Evolutionary conservation across 2,329 filamentous ascomycete species (phyloP), one percentile per base, ranked within the genome.

Genomic region (Myriosclerotinia duriaeana): DNA sequence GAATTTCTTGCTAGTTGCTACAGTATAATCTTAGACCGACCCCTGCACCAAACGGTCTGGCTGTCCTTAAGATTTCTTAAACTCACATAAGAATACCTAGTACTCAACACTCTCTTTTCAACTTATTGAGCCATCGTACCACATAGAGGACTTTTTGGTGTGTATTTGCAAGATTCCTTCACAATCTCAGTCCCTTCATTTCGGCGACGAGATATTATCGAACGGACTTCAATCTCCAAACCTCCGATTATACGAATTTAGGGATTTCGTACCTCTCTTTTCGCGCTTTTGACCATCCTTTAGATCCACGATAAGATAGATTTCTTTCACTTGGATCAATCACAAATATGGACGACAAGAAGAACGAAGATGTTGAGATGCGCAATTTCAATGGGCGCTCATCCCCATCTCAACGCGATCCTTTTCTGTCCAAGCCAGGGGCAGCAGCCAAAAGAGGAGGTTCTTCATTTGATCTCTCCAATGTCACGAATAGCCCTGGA

Each of bases 301-400:
- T 52, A 38, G 42, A 30, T 60, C 22, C 38, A 53, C 64, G 42
- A 66, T 46, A 17, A 58, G 38, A 69, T 34, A 12, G 53, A 38
- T 42, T 12, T 44, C 40, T 53, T 30, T 44, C 36, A 2, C 53
- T 20, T 44, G 65, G 56, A 54, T 40, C 65, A 65, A 69, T 71
- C 72, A 76, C 48, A 61, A 83, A 74, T 71, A 96, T 96, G 92
- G 84, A 89, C 75, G 91, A 95, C 83, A 93, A 93, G 78, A 96
- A 95, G 84, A 95, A 92, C 79, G 89, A 91, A 77, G 91, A 95
- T 77, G 77, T 74, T 50, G 72, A 74, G 68, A 73, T 73, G 73
- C 80, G 68, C 74, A 78, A 68, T 73, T 74, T 71, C 72, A 72
- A 69, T 76, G 70, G 71, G 68, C 74, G 69, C 69, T 75, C 71